Base-by-base conservation (phyloP, 148 eudicot genomes). In the Salicornia ramosissima region DNA sequence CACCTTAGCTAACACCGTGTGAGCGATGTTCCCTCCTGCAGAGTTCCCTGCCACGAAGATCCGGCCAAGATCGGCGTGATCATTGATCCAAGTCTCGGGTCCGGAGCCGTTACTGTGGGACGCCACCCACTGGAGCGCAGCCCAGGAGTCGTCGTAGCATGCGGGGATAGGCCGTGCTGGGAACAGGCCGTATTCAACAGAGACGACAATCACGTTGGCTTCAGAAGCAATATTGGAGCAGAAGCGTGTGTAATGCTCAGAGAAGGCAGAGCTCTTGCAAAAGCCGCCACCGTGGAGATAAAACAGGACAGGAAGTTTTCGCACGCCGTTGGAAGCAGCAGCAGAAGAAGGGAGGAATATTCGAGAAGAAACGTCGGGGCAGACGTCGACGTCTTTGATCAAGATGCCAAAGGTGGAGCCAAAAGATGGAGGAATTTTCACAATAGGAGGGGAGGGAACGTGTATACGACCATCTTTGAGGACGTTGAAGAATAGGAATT, bases 1-100 rank as follows among this genome's bases (percentile, higher is more conserved):
- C 11, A 73, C 80, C 49, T 78, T 72, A 5, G 42, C 57, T 40
- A 78, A 75, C 71, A 79, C 9, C 7, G 75, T 56, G 54, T 83
- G 84, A 30, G 79, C 53, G 13, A 85, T 80, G 60, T 78, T 85
- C 14, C 69, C 88, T 5, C 88, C 86, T 26, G 86, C 85, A n/a
- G 86, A 80, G 22, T 86, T 81, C 2, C 89, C 86, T 14, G 70
- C 78, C 6, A 86, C 16, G 56, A 81, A 86, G 16, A 86, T 66
- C 1, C 69, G 75, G 4, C 33, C 18, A 15, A 86, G 66, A 53
- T 86, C 85, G 4, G 47, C 83, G 49, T 65, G 21, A 7, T 78
- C 39, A 10, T 40, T 71, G 13, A 86, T 29, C 89, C 85, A 86
- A 0, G 65, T 36, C 0, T 83, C 83, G 4, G 53, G 30, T 15